phyloP scores from a whole-genome alignment of 352 stramenopile genomes.

The Phytophthora podocarpi region DNA sequence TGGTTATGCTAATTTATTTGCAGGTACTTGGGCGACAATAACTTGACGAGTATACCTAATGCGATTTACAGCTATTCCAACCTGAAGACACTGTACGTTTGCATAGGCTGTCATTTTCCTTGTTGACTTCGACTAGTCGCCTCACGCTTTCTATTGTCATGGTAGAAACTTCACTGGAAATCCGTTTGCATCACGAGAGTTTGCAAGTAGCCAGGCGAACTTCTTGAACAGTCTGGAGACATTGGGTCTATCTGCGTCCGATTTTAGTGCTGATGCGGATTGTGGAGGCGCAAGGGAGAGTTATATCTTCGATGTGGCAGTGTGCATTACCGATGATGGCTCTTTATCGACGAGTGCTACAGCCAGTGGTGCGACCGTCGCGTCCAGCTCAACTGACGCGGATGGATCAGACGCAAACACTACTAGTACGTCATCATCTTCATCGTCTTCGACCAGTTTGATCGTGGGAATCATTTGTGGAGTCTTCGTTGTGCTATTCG shows the following conservation, averaged over 20 bases:
- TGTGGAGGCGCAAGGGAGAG: constrained; percentile 27
- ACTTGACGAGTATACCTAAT: constrained; percentile 51
- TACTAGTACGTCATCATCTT: neutral
- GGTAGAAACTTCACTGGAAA: constrained; percentile 41
- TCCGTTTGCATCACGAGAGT: constrained; percentile 34
- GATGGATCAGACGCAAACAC: constrained; percentile 7
- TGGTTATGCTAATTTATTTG: neutral
- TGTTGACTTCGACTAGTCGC: too few species aligned
- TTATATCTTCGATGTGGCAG: constrained; percentile 23
- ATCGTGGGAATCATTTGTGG: constrained; percentile 30
- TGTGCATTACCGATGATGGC: constrained; percentile 29
- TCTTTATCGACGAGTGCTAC: constrained; percentile 4
- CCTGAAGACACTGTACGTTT: constrained; percentile 47
- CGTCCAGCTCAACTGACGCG: neutral
- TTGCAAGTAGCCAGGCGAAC: constrained; percentile 40
- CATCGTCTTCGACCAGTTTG: constrained; percentile 20
- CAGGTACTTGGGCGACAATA: constrained; percentile 54
- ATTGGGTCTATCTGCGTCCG: constrained; percentile 28
- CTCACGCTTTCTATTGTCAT: too few species aligned
- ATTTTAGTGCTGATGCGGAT: constrained; percentile 31
- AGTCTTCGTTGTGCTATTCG: constrained; percentile 19
- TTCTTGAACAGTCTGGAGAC: constrained; percentile 35
- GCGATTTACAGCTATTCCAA: constrained; percentile 51
- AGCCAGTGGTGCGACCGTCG: neutral
- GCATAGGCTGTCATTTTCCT: neutral